Evolutionary conservation across 805 yeast species (phyloP).

Genomic region (Naumovozyma baii): DNA sequence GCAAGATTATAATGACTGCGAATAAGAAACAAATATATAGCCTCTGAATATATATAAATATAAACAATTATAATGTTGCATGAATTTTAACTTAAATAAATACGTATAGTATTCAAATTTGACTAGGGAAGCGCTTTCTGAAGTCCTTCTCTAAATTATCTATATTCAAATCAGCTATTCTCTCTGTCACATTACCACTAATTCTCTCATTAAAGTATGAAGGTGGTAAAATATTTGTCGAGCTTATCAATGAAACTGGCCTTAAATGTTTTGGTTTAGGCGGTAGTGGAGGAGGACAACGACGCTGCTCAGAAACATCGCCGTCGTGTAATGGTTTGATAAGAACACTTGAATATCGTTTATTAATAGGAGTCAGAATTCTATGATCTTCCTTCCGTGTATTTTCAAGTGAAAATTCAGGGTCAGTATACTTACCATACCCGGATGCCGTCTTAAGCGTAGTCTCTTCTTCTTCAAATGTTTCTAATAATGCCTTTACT

Average conservation of each 20-base stretch:
- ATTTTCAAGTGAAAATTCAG: neutral
- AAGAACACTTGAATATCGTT: slow-evolving; percentile 4
- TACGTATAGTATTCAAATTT: no score
- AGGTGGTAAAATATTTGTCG: slow-evolving; percentile 34
- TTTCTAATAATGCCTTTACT: slow-evolving; percentile 27
- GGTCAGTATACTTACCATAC: slow-evolving; percentile 65
- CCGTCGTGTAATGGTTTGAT: slow-evolving; percentile 1
- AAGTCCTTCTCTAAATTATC: slow-evolving; percentile 53
- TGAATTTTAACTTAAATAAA: no score
- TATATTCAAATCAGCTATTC: slow-evolving; percentile 16
- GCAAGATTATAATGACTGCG: slow-evolving; percentile 13
- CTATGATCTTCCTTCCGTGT: neutral
- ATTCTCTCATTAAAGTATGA: slow-evolving; percentile 1
- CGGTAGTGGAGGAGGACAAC: slow-evolving; percentile 36
- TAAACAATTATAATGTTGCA: no score
- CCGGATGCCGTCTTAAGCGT: slow-evolving; percentile 58
- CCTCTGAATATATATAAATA: no score
- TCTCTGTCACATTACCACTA: slow-evolving; percentile 4
- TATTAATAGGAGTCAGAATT: neutral
- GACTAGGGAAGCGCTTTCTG: slow-evolving; percentile 51
- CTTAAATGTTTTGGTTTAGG: slow-evolving; percentile 17
- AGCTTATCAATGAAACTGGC: slow-evolving; percentile 27
- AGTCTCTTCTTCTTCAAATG: slow-evolving; percentile 10
- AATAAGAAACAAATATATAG: neutral
- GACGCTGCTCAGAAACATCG: neutral